Evolutionary conservation across 1,284 basidiomycete genomes (phyloP).

Genomic region (Fomitopsis betulina): DNA sequence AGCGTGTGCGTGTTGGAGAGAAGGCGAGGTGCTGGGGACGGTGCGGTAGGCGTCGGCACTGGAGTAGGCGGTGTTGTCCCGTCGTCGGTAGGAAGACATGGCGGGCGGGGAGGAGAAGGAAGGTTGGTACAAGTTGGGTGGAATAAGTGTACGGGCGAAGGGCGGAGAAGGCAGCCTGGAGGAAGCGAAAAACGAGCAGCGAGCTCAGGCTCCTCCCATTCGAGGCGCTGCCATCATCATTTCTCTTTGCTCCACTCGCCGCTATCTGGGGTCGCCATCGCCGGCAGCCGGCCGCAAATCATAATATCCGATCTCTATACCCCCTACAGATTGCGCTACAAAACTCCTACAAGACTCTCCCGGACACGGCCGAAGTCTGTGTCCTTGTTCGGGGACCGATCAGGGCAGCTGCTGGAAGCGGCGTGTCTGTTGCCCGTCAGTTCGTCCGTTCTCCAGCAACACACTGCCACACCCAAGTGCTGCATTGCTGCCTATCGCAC

Average conservation of each 20-base stretch:
- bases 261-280: background rate
- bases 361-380: no score
- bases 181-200: background rate
- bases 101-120: background rate
- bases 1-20: slow-evolving; percentile 12
- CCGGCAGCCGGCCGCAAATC: background rate
- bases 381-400: no score
- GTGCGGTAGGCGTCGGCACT: slow-evolving; percentile 27
- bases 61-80: slow-evolving; percentile 22
- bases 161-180: background rate
- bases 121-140: background rate
- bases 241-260: background rate
- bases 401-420: no score
- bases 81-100: slow-evolving; percentile 17
- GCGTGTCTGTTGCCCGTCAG: no score
- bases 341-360: no score
- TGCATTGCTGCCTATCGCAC: background rate
- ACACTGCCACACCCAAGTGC: background rate
- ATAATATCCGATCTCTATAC: no score
- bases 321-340: no score
- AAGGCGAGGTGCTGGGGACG: slow-evolving; percentile 17
- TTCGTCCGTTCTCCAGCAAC: background rate
- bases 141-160: background rate
- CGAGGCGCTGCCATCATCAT: background rate
- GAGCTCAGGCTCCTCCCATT: background rate